These are phyloP conservation scores for Staphylotrichum tortipilum DNA, from an alignment of 495 filamentous ascomycete genomes.

Conservation along the genomic window DNA sequence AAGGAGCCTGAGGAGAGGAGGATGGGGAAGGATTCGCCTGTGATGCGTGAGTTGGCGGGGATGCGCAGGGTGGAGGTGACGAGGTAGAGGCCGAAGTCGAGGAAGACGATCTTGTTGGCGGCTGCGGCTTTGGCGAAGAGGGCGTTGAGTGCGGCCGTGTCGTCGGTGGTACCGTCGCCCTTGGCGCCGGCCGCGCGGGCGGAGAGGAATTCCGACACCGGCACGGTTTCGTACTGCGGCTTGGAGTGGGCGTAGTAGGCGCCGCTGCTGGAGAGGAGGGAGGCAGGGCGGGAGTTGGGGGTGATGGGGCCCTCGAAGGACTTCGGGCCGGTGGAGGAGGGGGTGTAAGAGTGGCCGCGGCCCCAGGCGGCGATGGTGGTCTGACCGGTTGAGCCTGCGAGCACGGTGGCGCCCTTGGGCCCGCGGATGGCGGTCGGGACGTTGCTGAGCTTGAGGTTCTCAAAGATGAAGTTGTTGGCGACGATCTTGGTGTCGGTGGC, in stretches of 20 bases:
- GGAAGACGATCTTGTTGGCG: conserved; percentile 60
- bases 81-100: conserved; percentile 77
- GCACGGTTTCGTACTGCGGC: conserved; percentile 56
- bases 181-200: conserved; percentile 63
- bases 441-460: conserved; percentile 58
- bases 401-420: conserved; percentile 37
- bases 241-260: conserved; percentile 56
- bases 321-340: conserved; percentile 32
- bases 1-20: conserved; percentile 62
- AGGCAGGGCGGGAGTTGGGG: conserved; percentile 28
- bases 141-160: conserved; percentile 58
- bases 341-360: conserved; percentile 33
- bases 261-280: conserved; percentile 28
- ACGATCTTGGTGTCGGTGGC: conserved; percentile 37
- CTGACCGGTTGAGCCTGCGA: conserved; percentile 47
- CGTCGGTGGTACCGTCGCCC: conserved; percentile 61
- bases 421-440: conserved; percentile 48
- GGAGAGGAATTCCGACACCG: conserved; percentile 52
- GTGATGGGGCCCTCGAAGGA: conserved; percentile 26
- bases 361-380: conserved; percentile 43
- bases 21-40: conserved; percentile 77
- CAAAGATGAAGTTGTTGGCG: conserved; percentile 45
- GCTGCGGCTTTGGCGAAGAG: conserved; percentile 49
- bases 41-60: conserved; percentile 61
- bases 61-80: conserved; percentile 70